phyloP scores from a whole-genome alignment of 108 stramenopile species.

The Phaeodactylum tricornutum region DNA sequence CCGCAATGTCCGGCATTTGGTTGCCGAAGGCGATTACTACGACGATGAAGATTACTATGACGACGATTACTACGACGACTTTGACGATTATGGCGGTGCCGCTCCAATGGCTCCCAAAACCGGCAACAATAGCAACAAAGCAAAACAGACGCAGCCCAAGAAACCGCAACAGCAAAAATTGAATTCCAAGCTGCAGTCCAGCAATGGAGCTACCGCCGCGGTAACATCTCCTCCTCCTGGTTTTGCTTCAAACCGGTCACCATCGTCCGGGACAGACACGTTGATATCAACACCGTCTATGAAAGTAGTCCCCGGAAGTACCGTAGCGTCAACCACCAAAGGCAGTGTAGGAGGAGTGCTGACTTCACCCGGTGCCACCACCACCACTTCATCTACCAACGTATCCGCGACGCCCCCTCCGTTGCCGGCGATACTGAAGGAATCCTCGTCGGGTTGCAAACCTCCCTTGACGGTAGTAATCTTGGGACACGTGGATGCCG shows the following conservation, averaged over 20 bases:
- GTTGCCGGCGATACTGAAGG: slow-evolving; percentile 1
- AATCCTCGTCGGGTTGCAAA: not conserved
- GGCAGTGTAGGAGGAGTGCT: no score
- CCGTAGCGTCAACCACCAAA: not conserved
- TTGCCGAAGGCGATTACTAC: slow-evolving; percentile 70
- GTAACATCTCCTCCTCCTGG: not conserved
- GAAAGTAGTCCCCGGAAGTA: not conserved
- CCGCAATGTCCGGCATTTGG: slow-evolving; percentile 62
- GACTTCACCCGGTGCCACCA: no score
- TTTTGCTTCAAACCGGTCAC: slow-evolving; percentile 3
- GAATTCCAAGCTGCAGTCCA: not conserved
- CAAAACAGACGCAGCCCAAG: not conserved
- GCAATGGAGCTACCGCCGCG: not conserved
- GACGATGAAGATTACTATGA: slow-evolving; percentile 43
- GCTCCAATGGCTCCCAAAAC: slow-evolving; percentile 3
- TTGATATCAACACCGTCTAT: slow-evolving; percentile 1
- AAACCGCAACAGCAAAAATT: slow-evolving; percentile 9
- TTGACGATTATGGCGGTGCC: slow-evolving; percentile 43
- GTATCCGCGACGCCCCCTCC: not conserved
- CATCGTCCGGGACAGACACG: not conserved
- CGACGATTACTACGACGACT: slow-evolving; percentile 47
- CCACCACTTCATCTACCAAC: not conserved
- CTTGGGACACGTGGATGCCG: slow-evolving; percentile 87
- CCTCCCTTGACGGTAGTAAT: slow-evolving; percentile 24
- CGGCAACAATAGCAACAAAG: slow-evolving; percentile 6